A percentile compares a stretch with the other conserved stretches of the same genome.
These are phyloP conservation scores for Beta vulgaris DNA, from an alignment of 148 eudicot species.

Conservation along the genomic window DNA sequence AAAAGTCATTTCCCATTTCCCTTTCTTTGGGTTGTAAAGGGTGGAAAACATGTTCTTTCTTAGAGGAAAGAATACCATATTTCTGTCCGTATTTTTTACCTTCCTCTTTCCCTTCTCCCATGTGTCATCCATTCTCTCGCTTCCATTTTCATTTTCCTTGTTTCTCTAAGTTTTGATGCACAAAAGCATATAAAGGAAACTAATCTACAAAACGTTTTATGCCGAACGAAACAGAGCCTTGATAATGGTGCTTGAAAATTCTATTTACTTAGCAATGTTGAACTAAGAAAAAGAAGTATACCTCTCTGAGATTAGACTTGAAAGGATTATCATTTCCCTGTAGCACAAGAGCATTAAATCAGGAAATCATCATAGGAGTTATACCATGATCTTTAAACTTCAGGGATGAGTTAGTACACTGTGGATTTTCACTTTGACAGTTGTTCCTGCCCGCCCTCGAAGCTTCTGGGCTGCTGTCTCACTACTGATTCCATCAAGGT, in stretches of 20 bases:
- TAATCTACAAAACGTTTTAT: too few relatives aligned
- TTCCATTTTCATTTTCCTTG: too few relatives aligned
- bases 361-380: background rate
- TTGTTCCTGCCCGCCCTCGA: constrained; percentile 87
- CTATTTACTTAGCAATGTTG: background rate
- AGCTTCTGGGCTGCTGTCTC: constrained; percentile 96
- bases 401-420: constrained; percentile 38
- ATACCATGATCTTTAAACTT: background rate
- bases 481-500: constrained; percentile 64
- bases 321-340: constrained; percentile 49
- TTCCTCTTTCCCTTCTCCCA: too few relatives aligned
- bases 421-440: constrained; percentile 77
- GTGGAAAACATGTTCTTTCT: too few relatives aligned
- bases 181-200: too few relatives aligned
- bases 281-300: constrained; percentile 25
- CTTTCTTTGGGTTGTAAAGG: too few relatives aligned
- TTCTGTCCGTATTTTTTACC: too few relatives aligned
- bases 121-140: too few relatives aligned
- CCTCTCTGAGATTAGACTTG: constrained; percentile 61
- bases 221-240: too few relatives aligned
- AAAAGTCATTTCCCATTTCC: too few relatives aligned
- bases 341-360: constrained; percentile 24
- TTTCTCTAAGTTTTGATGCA: too few relatives aligned
- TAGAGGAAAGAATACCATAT: too few relatives aligned
- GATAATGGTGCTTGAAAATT: background rate